A percentile compares a stretch with the other conserved stretches of the same genome.
These are phyloP conservation scores for Cardamine chenopodiifolia DNA, from an alignment of 345 rosid species.

Conservation along the genomic window DNA sequence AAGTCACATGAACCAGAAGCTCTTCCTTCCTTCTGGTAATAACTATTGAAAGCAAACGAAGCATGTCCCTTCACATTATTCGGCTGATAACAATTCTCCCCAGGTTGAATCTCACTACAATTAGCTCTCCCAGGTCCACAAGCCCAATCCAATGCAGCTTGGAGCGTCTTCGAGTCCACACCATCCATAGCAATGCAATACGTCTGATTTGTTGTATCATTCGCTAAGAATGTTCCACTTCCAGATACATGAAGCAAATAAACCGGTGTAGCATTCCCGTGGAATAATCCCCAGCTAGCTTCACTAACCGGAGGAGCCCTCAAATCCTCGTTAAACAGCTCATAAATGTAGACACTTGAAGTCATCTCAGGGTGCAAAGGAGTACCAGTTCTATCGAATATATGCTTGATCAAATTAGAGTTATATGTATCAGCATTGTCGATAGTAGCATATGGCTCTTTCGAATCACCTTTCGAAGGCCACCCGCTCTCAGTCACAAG, in stretches of 20 bases:
- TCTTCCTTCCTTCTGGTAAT: constrained; percentile 85
- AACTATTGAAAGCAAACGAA: constrained; percentile 94
- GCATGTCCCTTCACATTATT: constrained; percentile 83
- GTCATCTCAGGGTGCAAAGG: constrained; percentile 88
- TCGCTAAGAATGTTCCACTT: constrained; percentile 82
- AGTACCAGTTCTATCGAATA: constrained; percentile 74
- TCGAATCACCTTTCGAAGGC: constrained; percentile 82
- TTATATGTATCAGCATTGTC: constrained; percentile 90
- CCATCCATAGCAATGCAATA: constrained; percentile 78
- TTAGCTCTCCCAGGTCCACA: constrained; percentile 92
- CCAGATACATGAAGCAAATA: constrained; percentile 95
- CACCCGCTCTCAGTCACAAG: constrained; percentile 89
- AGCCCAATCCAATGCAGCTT: constrained; percentile 96
- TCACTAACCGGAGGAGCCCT: constrained; percentile 79
- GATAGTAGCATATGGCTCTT: constrained; percentile 82
- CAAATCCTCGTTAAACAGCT: constrained; percentile 86
- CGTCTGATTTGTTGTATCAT: constrained; percentile 90
- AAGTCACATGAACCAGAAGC: constrained; percentile 87
- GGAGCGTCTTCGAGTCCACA: constrained; percentile 71
- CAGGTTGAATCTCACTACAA: constrained; percentile 94
- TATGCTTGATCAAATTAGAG: constrained; percentile 90
- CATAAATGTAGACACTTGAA: constrained; percentile 76
- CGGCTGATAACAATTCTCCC: constrained; percentile 88
- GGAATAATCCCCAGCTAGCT: constrained; percentile 89
- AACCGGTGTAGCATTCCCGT: constrained; percentile 79